Conservation (phyloP, 208 protist genomes). For the Leishmania turanica region DNA sequence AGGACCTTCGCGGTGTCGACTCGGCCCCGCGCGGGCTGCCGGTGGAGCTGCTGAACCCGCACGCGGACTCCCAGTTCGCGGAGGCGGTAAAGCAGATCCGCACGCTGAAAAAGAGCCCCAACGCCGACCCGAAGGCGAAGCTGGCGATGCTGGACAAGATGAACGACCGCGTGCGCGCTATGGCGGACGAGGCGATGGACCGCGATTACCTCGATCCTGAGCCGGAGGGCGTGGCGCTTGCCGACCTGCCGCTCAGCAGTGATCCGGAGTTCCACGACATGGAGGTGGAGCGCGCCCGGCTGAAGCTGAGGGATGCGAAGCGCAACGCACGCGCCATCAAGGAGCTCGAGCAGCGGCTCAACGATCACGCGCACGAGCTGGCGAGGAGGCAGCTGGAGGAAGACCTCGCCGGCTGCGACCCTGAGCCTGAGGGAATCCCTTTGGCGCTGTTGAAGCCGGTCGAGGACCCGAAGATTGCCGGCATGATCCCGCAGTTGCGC, state of each 20-base stretch:
- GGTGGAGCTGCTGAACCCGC: constrained; percentile 55
- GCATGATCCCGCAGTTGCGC: constrained; percentile 68
- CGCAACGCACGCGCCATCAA: constrained; percentile 48
- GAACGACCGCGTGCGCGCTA: constrained; percentile 54
- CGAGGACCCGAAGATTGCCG: constrained; percentile 51
- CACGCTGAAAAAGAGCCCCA: constrained; percentile 41
- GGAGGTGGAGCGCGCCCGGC: constrained; percentile 71
- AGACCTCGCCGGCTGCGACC: constrained; percentile 60
- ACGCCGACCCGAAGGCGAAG: constrained; percentile 41
- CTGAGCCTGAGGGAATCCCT: constrained; percentile 71
- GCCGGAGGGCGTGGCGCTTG: constrained; percentile 69
- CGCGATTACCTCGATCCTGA: constrained; percentile 71
- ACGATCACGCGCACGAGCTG: constrained; percentile 73
- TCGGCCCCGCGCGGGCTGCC: constrained; percentile 56
- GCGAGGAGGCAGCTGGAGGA: constrained; percentile 59
- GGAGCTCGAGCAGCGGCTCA: constrained; percentile 69
- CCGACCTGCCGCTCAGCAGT: constrained; percentile 46
- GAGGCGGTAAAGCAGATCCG: constrained; percentile 48
- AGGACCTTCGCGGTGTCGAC: constrained; percentile 64
- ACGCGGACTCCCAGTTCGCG: constrained; percentile 60
- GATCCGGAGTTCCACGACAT: constrained; percentile 58
- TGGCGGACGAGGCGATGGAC: constrained; percentile 48
- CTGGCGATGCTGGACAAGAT: constrained; percentile 48
- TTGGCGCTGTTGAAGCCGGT: constrained; percentile 55
- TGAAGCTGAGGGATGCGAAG: constrained; percentile 67